A percentile compares a stretch with the other conserved stretches of the same genome.
phyloP scores from a whole-genome alignment of 2,329 filamentous ascomycete genomes.

The Ascochyta rabiei region DNA sequence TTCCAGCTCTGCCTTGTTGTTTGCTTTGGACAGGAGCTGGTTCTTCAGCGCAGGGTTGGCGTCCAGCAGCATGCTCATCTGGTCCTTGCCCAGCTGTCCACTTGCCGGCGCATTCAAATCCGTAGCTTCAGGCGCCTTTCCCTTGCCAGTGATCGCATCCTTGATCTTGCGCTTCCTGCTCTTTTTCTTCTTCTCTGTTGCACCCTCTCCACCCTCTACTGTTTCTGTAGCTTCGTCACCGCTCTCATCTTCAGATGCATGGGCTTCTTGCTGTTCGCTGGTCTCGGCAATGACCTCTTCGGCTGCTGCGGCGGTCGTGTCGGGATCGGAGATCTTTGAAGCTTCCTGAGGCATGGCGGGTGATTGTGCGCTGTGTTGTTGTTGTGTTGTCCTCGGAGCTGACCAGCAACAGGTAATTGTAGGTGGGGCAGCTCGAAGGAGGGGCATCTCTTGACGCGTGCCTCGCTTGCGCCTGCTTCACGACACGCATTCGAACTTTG shows the following conservation, averaged over 20 bases:
- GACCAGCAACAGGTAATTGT: conserved; percentile 16
- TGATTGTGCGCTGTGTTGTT: conserved; percentile 7
- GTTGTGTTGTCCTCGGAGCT: conserved; percentile 13
- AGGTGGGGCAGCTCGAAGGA: conserved; percentile 14
- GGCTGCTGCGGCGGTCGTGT: conserved; percentile 56
- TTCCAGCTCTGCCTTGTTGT: conserved; percentile 41
- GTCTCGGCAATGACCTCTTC: conserved; percentile 50
- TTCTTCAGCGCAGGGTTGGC: conserved; percentile 48
- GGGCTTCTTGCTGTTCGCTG: conserved; percentile 35
- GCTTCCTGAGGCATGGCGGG: conserved; percentile 55
- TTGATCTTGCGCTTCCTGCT: conserved; percentile 69
- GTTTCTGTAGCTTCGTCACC: conserved; percentile 38
- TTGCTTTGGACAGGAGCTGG: conserved; percentile 42
- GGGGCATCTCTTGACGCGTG: conserved; percentile 4
- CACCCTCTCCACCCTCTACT: conserved; percentile 42
- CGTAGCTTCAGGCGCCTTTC: conserved; percentile 35
- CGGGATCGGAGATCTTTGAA: conserved; percentile 66
- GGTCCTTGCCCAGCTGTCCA: conserved; percentile 45
- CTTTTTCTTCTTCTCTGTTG: conserved; percentile 67
- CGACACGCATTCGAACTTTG: neutral
- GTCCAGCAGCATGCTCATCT: conserved; percentile 45
- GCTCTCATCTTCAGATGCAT: conserved; percentile 42
- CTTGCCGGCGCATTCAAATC: conserved; percentile 37
- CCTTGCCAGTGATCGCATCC: conserved; percentile 47
- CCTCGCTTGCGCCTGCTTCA: conserved; percentile 5